Percentiles rank a stretch among this genome's conserved stretches.
These are phyloP conservation scores for Claviceps humidiphila DNA, from an alignment of 2,329 filamentous ascomycete genomes.

Conservation along the genomic window DNA sequence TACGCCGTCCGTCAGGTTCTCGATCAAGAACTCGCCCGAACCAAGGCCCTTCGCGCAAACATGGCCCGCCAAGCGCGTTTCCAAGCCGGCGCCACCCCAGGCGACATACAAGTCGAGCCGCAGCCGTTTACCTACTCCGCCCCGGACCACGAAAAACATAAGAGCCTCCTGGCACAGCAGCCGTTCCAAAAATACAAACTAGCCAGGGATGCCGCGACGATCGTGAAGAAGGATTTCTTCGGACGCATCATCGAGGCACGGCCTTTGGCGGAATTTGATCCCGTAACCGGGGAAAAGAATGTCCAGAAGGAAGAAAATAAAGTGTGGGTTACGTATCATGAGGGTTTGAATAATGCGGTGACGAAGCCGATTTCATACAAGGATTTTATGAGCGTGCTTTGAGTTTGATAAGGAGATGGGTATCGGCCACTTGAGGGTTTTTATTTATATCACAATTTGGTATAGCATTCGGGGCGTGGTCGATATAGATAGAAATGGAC, in stretches of 20 bases:
- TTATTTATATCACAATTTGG: not conserved
- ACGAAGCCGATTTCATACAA: constrained; percentile 71
- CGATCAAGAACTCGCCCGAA: constrained; percentile 75
- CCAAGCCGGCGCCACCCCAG: constrained; percentile 31
- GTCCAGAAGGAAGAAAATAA: constrained; percentile 37
- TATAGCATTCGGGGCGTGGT: not conserved
- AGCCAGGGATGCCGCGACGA: constrained; percentile 21
- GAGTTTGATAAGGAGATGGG: constrained; percentile 4
- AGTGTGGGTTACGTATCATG: constrained; percentile 81
- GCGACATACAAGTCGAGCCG: not conserved
- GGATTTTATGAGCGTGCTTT: constrained; percentile 62
- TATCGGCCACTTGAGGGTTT: not conserved
- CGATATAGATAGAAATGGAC: too few relatives aligned
- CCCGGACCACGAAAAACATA: not conserved
- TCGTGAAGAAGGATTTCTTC: constrained; percentile 72
- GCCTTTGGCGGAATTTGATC: constrained; percentile 27
- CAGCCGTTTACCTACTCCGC: constrained; percentile 4
- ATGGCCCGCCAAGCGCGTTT: constrained; percentile 53
- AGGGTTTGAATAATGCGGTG: constrained; percentile 86
- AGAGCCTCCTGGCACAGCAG: not conserved
- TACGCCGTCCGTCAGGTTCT: constrained; percentile 89
- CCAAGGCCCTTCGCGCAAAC: constrained; percentile 52
- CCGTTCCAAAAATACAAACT: constrained; percentile 22
- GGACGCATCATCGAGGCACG: constrained; percentile 50
- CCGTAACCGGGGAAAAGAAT: constrained; percentile 19